Conservation (phyloP, 352 stramenopile species). For the Lagenidium giganteum region DNA sequence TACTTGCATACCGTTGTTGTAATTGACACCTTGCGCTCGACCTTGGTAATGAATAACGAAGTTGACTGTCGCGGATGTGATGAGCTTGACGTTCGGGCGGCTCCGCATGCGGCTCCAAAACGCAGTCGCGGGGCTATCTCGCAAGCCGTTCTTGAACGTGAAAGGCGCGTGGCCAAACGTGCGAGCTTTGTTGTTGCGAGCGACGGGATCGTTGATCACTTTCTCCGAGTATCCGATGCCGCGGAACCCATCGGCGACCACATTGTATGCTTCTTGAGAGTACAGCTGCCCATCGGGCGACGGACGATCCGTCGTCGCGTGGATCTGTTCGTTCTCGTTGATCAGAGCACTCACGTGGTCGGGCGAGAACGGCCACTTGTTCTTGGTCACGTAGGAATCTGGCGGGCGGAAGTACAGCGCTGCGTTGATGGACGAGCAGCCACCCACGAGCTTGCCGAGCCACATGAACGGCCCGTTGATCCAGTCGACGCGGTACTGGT, state of each 20-base stretch:
- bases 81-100: constrained; percentile 49
- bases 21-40: constrained; percentile 37
- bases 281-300: constrained; percentile 44
- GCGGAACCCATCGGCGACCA: constrained; percentile 33
- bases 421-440: constrained; percentile 79
- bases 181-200: constrained; percentile 52
- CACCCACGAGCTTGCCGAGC: constrained; percentile 79
- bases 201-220: constrained; percentile 36
- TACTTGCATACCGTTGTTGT: constrained; percentile 31
- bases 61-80: constrained; percentile 39
- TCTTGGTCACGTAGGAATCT: constrained; percentile 35
- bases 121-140: constrained; percentile 43
- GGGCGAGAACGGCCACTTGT: constrained; percentile 45
- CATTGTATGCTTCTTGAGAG: constrained; percentile 41
- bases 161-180: constrained; percentile 51
- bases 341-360: constrained; percentile 60
- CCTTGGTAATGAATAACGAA: constrained; percentile 45
- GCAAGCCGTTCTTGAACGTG: constrained; percentile 43
- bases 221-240: constrained; percentile 31
- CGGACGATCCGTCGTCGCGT: constrained; percentile 39
- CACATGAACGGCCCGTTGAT: constrained; percentile 41
- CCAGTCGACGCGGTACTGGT: constrained; percentile 47
- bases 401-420: constrained; percentile 77
- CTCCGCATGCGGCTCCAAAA: constrained; percentile 43
- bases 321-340: constrained; percentile 36